phyloP scores from a whole-genome alignment of 1,284 basidiomycete genomes.

The Moniliophthora roreri region DNA sequence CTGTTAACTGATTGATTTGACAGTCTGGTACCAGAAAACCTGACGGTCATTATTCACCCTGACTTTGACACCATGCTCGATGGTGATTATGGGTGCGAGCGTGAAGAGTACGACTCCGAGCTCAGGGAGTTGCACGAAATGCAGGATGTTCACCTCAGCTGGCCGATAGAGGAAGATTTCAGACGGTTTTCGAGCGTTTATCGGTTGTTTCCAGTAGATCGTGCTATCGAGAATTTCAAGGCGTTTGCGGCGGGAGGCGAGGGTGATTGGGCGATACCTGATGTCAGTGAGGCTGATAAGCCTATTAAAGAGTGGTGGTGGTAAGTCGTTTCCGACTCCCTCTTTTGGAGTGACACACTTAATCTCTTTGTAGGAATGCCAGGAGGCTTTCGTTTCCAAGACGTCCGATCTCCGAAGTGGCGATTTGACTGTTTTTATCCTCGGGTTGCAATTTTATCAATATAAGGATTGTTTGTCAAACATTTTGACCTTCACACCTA shows the following conservation, averaged over 20 bases:
- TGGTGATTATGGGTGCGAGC: not conserved
- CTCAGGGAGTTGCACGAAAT: not conserved
- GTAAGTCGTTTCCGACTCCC: too few relatives aligned
- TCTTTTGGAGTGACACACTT: too few relatives aligned
- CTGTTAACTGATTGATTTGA: not conserved
- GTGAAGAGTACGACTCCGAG: not conserved
- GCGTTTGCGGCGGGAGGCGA: not conserved
- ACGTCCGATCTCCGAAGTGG: too few relatives aligned
- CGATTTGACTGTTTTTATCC: too few relatives aligned
- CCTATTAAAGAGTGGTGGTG: too few relatives aligned
- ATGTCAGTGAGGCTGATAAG: not conserved
- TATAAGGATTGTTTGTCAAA: too few relatives aligned
- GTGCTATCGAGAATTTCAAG: constrained; percentile 5
- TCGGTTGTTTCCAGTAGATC: constrained; percentile 1
- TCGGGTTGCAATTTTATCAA: too few relatives aligned
- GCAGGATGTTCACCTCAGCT: constrained; percentile 4
- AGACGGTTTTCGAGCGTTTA: not conserved
- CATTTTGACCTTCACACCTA: too few relatives aligned
- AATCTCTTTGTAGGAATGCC: too few relatives aligned
- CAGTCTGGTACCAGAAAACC: constrained; percentile 3
- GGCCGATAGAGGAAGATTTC: constrained; percentile 5
- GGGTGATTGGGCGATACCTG: constrained; percentile 6
- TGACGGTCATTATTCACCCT: constrained; percentile 7
- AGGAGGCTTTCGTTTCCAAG: too few relatives aligned
- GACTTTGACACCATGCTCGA: not conserved